A percentile compares a stretch with the other conserved stretches of the same genome.
Evolutionary conservation across 2,329 filamentous ascomycete species (phyloP).

Genomic region (Claviceps sp.): DNA sequence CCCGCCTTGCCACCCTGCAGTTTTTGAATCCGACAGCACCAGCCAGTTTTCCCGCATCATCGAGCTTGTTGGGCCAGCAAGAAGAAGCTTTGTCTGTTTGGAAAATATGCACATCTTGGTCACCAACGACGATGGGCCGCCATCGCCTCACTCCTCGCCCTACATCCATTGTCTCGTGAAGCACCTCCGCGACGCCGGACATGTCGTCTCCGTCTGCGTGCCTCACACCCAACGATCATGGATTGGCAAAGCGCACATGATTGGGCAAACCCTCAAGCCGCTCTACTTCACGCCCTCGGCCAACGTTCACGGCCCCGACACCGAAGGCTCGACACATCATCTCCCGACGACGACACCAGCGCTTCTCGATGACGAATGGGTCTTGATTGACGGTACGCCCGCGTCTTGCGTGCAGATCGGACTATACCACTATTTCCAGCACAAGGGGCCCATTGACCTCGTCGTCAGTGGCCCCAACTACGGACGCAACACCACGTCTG

Average conservation of each 20-base stretch:
- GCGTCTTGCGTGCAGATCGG: conserved; percentile 74
- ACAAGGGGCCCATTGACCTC: conserved; percentile 58
- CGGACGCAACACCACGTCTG: conserved; percentile 66
- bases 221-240: conserved; percentile 88
- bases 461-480: conserved; percentile 75
- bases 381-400: conserved; percentile 68
- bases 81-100: neutral
- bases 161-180: conserved; percentile 65
- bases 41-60: too few species aligned
- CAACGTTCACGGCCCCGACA: conserved; percentile 25
- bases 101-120: conserved; percentile 47
- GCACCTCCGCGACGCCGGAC: conserved; percentile 59
- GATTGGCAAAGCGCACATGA: conserved; percentile 97
- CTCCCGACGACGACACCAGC: conserved; percentile 35
- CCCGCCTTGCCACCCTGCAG: too few species aligned
- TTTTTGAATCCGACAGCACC: too few species aligned
- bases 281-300: conserved; percentile 61
- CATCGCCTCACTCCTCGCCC: conserved; percentile 63
- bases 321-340: conserved; percentile 52
- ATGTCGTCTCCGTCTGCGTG: conserved; percentile 81
- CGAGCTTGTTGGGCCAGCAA: too few species aligned
- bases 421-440: conserved; percentile 63
- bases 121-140: conserved; percentile 71
- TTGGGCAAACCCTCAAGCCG: conserved; percentile 75
- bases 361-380: conserved; percentile 55